phyloP scores from a whole-genome alignment of 768 basidiomycete species.

The Serendipita sp. region DNA sequence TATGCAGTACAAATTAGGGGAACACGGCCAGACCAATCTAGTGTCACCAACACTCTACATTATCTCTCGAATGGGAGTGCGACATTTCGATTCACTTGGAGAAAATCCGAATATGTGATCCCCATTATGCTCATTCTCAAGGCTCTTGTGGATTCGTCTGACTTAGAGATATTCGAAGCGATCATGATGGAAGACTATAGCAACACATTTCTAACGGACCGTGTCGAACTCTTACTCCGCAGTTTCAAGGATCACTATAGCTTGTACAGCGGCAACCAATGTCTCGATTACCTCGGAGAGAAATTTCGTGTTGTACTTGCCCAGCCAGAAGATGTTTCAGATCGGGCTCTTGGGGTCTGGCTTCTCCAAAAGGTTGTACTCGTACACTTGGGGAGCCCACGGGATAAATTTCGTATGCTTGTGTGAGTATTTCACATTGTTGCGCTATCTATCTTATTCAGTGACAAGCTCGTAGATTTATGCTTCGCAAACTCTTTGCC shows the following conservation, averaged over 20 bases:
- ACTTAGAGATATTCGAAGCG: slow-evolving; percentile 93
- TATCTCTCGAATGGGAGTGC: slow-evolving; percentile 92
- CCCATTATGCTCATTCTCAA: slow-evolving; percentile 95
- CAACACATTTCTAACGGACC: slow-evolving; percentile 94
- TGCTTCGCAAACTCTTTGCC: slow-evolving; percentile 89
- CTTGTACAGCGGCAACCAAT: slow-evolving; percentile 75
- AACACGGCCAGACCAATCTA: slow-evolving; percentile 83
- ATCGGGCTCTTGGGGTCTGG: slow-evolving; percentile 63
- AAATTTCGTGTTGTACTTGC: slow-evolving; percentile 88
- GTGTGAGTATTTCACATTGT: slow-evolving; percentile 38
- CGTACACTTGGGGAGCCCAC: slow-evolving; percentile 70
- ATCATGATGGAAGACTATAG: slow-evolving; percentile 93
- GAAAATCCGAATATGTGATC: slow-evolving; percentile 96
- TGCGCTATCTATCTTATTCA: background rate
- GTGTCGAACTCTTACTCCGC: slow-evolving; percentile 81
- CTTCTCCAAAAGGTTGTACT: slow-evolving; percentile 72
- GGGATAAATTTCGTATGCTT: slow-evolving; percentile 91
- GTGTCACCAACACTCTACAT: slow-evolving; percentile 89
- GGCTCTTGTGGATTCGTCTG: slow-evolving; percentile 76
- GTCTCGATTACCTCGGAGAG: slow-evolving; percentile 86
- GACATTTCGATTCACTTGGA: slow-evolving; percentile 92
- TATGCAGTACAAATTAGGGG: slow-evolving; percentile 93
- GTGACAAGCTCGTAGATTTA: slow-evolving; percentile 45
- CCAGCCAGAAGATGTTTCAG: slow-evolving; percentile 86
- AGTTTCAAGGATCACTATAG: slow-evolving; percentile 82